A percentile compares a stretch with the other conserved stretches of the same genome.
phyloP scores from a whole-genome alignment of 1,284 basidiomycete genomes.

The Xerocomus minutiporus region DNA sequence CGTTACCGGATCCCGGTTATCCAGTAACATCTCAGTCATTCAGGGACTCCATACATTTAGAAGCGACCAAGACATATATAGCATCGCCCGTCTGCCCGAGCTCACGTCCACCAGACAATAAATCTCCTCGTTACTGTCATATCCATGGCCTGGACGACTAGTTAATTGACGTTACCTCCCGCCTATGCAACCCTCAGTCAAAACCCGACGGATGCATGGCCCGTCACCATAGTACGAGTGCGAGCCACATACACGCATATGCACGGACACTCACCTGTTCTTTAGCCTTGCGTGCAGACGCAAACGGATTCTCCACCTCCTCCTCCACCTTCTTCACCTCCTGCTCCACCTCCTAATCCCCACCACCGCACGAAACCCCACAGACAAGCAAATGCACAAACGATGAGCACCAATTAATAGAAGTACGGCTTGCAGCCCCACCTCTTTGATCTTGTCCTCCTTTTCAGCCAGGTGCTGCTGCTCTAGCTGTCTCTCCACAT shows the following conservation, averaged over 20 bases:
- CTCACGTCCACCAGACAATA: neutral
- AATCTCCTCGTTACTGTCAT: neutral
- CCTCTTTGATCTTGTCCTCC: conserved; percentile 5
- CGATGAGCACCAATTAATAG: neutral
- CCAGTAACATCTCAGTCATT: neutral
- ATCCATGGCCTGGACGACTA: neutral
- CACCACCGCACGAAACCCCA: neutral
- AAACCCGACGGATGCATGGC: neutral
- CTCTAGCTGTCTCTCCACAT: conserved; percentile 21
- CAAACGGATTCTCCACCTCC: neutral
- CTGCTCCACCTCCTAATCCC: conserved; percentile 6
- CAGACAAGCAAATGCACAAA: neutral
- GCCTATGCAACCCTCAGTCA: neutral
- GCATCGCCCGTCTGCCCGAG: neutral
- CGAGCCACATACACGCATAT: neutral
- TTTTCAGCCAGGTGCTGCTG: conserved; percentile 13
- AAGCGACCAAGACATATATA: neutral
- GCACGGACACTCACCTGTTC: conserved; percentile 7
- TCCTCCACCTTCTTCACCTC: conserved; percentile 3
- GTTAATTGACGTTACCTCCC: neutral
- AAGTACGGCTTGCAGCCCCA: neutral
- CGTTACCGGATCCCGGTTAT: neutral
- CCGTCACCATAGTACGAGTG: neutral
- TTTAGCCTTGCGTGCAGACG: conserved; percentile 5
- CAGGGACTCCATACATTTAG: neutral